Percentiles rank a stretch among this genome's conserved stretches.
Evolutionary conservation across 2,329 filamentous ascomycete genomes (phyloP).

Genomic region (Clarireedia hainanense): DNA sequence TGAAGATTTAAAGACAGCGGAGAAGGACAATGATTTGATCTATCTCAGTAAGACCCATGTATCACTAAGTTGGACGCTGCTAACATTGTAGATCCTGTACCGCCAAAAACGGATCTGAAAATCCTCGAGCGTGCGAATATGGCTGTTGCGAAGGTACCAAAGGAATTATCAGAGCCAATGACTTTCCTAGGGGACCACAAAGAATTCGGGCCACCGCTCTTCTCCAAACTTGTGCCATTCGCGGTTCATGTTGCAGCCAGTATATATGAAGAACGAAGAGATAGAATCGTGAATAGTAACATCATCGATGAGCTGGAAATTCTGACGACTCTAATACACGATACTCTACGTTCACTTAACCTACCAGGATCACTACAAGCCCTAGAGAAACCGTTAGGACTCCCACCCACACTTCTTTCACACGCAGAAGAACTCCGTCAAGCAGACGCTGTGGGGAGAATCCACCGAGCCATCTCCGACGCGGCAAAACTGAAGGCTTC

Average conservation of each 20-base stretch:
- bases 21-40: conserved; percentile 95
- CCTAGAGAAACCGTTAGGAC: conserved; percentile 83
- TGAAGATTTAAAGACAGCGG: conserved; percentile 83
- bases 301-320: conserved; percentile 79
- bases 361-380: conserved; percentile 90
- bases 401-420: conserved; percentile 76
- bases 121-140: conserved; percentile 81
- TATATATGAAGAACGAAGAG: conserved; percentile 86
- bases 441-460: conserved; percentile 71
- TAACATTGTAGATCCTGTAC: conserved; percentile 56
- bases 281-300: conserved; percentile 81
- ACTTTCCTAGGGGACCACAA: conserved; percentile 72
- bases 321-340: conserved; percentile 72
- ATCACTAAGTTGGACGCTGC: conserved; percentile 11
- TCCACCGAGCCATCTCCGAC: conserved; percentile 76
- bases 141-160: conserved; percentile 71
- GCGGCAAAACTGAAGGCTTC: conserved; percentile 82
- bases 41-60: conserved; percentile 57
- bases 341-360: conserved; percentile 72
- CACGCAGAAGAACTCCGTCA: conserved; percentile 93
- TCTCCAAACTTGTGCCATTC: conserved; percentile 88
- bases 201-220: conserved; percentile 77
- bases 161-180: conserved; percentile 73
- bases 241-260: conserved; percentile 91
- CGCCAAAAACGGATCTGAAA: conserved; percentile 80